phyloP scores from a whole-genome alignment of 2,329 filamentous ascomycete genomes.

The Thelonectria blattea region DNA sequence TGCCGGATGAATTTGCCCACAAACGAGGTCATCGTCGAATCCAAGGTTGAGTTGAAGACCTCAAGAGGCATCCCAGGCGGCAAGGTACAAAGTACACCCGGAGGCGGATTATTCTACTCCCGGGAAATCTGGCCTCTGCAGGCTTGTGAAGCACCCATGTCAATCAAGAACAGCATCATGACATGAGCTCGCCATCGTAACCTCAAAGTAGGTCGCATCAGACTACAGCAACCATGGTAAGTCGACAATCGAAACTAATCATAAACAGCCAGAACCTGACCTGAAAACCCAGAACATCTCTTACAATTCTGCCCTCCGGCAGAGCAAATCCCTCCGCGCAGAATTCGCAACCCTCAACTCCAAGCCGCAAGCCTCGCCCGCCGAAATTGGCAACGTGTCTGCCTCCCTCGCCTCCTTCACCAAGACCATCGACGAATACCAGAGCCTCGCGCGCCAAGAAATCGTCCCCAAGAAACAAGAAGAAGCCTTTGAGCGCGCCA shows the following conservation, averaged over 20 bases:
- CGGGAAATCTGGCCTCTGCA: slow-evolving; percentile 37
- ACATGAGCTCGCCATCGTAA: slow-evolving; percentile 14
- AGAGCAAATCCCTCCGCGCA: slow-evolving; percentile 78
- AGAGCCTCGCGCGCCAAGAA: slow-evolving; percentile 82
- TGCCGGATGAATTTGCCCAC: neutral
- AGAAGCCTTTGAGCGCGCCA: slow-evolving; percentile 84
- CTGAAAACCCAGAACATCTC: slow-evolving; percentile 68
- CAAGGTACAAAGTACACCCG: neutral
- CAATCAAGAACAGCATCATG: slow-evolving; percentile 31
- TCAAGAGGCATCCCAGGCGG: neutral
- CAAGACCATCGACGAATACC: slow-evolving; percentile 92
- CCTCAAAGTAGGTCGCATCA: slow-evolving; percentile 23
- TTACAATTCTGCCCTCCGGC: slow-evolving; percentile 85
- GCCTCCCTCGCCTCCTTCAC: slow-evolving; percentile 80
- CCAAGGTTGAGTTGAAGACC: neutral
- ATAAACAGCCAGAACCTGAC: neutral
- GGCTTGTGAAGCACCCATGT: slow-evolving; percentile 24
- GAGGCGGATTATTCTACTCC: slow-evolving; percentile 24
- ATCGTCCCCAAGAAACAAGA: slow-evolving; percentile 90
- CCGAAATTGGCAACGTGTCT: slow-evolving; percentile 71
- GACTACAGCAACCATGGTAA: slow-evolving; percentile 42
- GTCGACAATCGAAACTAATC: neutral
- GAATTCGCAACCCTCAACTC: slow-evolving; percentile 75
- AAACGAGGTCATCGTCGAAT: neutral
- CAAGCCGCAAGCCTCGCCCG: slow-evolving; percentile 65